phyloP scores from a whole-genome alignment of 768 basidiomycete genomes.

The Trametes punicea region DNA sequence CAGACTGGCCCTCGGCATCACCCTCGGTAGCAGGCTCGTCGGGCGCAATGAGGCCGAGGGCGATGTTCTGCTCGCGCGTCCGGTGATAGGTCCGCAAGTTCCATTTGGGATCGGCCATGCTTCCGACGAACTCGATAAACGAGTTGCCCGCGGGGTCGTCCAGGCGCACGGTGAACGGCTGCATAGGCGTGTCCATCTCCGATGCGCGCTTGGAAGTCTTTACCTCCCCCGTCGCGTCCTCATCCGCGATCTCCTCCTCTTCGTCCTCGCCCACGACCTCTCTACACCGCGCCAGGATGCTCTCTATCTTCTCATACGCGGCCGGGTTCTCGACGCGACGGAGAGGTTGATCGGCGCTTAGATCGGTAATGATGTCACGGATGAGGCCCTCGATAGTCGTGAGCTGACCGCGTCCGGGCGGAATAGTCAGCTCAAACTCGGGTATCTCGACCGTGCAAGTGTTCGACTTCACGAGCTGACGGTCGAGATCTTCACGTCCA shows the following conservation, averaged over 20 bases:
- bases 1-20: neutral
- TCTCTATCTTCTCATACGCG: conserved; percentile 70
- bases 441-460: conserved; percentile 80
- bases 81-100: conserved; percentile 78
- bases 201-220: conserved; percentile 30
- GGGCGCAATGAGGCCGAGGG: conserved; percentile 64
- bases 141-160: conserved; percentile 96
- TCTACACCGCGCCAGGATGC: conserved; percentile 62
- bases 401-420: conserved; percentile 83
- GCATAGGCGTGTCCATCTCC: conserved; percentile 52
- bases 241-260: conserved; percentile 47
- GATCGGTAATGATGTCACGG: conserved; percentile 76
- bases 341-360: conserved; percentile 78
- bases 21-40: conserved; percentile 32
- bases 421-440: conserved; percentile 89
- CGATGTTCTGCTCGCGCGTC: conserved; percentile 75
- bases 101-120: conserved; percentile 93
- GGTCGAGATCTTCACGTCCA: conserved; percentile 73
- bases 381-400: conserved; percentile 97
- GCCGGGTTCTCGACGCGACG: conserved; percentile 75
- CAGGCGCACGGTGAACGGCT: conserved; percentile 74
- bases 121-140: conserved; percentile 88
- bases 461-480: conserved; percentile 89
- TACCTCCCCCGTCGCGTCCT: conserved; percentile 26
- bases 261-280: conserved; percentile 55